These are phyloP conservation scores for Plantago ovata DNA, from an alignment of 257 asterid species.

Conservation along the genomic window DNA sequence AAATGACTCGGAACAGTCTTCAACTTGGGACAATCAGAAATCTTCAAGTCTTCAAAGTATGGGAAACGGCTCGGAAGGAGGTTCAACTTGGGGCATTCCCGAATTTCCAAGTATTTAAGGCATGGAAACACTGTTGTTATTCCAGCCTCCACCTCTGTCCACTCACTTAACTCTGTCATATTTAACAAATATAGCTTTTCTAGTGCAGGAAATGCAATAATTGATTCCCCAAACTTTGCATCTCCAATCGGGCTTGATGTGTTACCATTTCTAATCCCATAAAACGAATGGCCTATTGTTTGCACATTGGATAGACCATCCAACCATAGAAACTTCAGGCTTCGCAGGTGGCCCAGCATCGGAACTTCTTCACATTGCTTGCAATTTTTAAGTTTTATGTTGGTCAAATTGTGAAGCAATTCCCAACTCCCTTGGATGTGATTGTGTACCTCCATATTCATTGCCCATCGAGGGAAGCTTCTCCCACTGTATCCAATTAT, in stretches of 20 bases:
- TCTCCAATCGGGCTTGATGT: no score
- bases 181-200: no score
- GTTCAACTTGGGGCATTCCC: no score
- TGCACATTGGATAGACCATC: not conserved
- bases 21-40: not conserved
- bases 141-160: no score
- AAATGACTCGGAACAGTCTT: conserved; percentile 1
- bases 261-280: no score
- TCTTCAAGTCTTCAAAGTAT: not conserved
- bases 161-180: no score
- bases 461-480: conserved; percentile 21
- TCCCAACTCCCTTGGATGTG: not conserved
- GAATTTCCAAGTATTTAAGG: no score
- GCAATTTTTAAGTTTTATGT: not conserved
- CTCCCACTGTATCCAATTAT: conserved; percentile 8
- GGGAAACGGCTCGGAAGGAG: not conserved
- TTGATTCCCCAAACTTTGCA: no score
- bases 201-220: no score
- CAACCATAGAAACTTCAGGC: not conserved
- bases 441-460: not conserved
- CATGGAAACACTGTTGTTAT: no score
- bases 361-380: conserved; percentile 15
- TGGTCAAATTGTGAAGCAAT: conserved; percentile 3
- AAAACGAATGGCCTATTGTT: no score
- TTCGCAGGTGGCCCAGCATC: conserved; percentile 26